Evolutionary conservation across 345 rosid genomes (phyloP).

Genomic region (Citrus sinensis): DNA sequence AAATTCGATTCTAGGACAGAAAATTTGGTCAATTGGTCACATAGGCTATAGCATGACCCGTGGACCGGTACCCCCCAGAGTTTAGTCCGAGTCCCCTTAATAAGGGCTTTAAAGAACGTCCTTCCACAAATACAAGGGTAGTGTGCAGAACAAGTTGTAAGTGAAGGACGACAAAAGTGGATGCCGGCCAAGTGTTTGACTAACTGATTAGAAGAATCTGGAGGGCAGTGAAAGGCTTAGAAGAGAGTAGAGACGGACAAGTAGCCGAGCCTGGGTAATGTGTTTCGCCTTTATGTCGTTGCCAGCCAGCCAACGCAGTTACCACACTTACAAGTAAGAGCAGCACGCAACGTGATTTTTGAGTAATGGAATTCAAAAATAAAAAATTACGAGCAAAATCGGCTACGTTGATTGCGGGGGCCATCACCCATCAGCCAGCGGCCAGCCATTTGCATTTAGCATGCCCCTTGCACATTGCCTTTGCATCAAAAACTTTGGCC

Average conservation of each 20-base stretch:
- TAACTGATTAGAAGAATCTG: not conserved
- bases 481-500: not conserved
- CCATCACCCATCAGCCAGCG: not conserved
- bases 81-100: no score
- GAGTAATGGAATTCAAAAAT: not conserved
- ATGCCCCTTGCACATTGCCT: not conserved
- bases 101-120: no score
- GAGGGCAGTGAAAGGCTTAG: not conserved
- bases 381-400: slow-evolving; percentile 11
- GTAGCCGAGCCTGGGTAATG: not conserved
- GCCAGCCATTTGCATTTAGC: not conserved
- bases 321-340: not conserved
- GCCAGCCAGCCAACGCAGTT: not conserved
- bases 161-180: not conserved
- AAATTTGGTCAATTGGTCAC: no score
- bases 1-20: no score
- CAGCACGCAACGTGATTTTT: not conserved
- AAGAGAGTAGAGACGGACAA: not conserved
- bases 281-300: not conserved
- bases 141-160: no score
- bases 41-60: no score
- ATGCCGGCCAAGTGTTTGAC: not conserved
- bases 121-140: no score
- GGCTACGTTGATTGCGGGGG: slow-evolving; percentile 45
- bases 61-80: no score